These are phyloP conservation scores for Penstemon barbatus DNA, from an alignment of 257 asterid genomes.

Conservation along the genomic window DNA sequence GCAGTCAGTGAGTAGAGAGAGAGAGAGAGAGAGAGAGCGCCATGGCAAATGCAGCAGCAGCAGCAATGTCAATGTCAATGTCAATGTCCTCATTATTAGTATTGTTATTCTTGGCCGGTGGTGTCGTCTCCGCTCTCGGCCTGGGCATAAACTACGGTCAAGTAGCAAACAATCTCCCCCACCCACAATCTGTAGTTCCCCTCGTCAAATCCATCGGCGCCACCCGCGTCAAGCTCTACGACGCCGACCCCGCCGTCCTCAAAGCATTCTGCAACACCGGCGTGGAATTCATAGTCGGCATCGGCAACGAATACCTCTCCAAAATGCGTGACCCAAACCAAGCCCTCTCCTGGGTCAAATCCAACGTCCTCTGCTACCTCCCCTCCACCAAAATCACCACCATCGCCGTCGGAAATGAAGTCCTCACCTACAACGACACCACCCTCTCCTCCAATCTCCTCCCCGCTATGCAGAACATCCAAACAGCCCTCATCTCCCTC, in stretches of 20 bases:
- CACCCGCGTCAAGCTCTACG: conserved; percentile 74
- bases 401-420: conserved; percentile 86
- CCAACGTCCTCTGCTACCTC: conserved; percentile 57
- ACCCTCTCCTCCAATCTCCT: conserved; percentile 51
- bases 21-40: too few relatives aligned
- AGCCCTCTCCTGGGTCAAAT: conserved; percentile 65
- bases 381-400: conserved; percentile 71
- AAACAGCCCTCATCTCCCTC: conserved; percentile 58
- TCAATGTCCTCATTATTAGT: too few relatives aligned
- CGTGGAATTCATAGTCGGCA: conserved; percentile 68
- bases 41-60: too few relatives aligned
- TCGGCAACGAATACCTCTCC: conserved; percentile 61
- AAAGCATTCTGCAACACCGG: conserved; percentile 81
- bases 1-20: too few relatives aligned
- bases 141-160: conserved; percentile 88
- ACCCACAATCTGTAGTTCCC: conserved; percentile 61
- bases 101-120: too few relatives aligned
- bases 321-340: conserved; percentile 54
- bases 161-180: conserved; percentile 78
- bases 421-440: conserved; percentile 64
- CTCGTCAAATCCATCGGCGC: conserved; percentile 72
- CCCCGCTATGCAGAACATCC: conserved; percentile 75
- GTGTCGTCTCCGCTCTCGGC: conserved; percentile 26
- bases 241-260: conserved; percentile 71
- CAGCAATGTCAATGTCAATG: too few relatives aligned